Evolutionary conservation across 441 rosid genomes (phyloP).

Genomic region (Arabidopsis hybrid): DNA sequence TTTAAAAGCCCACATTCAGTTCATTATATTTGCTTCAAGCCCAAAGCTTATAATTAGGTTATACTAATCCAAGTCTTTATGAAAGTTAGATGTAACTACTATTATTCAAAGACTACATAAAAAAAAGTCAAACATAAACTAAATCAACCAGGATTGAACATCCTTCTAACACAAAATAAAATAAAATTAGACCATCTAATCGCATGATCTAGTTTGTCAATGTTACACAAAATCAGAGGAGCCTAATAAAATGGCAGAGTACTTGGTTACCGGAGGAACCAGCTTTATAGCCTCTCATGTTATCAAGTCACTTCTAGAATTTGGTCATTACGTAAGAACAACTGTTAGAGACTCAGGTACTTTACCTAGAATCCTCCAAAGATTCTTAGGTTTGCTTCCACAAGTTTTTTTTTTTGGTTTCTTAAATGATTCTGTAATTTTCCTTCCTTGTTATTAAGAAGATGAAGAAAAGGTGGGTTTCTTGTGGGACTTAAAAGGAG

Average conservation of each 20-base stretch:
- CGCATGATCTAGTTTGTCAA: neutral
- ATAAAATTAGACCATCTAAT: neutral
- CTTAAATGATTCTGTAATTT: no score
- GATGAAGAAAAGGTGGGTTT: slow-evolving; percentile 65
- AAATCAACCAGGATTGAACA: neutral
- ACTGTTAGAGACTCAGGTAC: slow-evolving; percentile 79
- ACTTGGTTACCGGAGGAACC: slow-evolving; percentile 86
- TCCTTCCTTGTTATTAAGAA: neutral
- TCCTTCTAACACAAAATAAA: neutral
- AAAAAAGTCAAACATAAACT: neutral
- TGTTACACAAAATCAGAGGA: slow-evolving; percentile 6
- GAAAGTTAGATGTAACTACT: neutral
- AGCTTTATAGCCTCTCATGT: slow-evolving; percentile 80
- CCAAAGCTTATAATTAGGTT: neutral
- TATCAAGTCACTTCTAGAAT: slow-evolving; percentile 62
- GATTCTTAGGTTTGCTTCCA: neutral
- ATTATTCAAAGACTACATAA: neutral
- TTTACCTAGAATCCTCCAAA: slow-evolving; percentile 6
- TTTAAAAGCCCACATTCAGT: neutral
- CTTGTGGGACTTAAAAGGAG: slow-evolving; percentile 66
- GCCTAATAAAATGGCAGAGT: slow-evolving; percentile 59
- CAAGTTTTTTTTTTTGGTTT: neutral
- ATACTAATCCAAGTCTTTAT: neutral
- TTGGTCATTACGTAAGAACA: slow-evolving; percentile 63
- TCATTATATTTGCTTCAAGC: slow-evolving; percentile 4